Evolutionary conservation across 1,139 yeast species (phyloP).

Genomic region (Schwanniomyces etchellsii): DNA sequence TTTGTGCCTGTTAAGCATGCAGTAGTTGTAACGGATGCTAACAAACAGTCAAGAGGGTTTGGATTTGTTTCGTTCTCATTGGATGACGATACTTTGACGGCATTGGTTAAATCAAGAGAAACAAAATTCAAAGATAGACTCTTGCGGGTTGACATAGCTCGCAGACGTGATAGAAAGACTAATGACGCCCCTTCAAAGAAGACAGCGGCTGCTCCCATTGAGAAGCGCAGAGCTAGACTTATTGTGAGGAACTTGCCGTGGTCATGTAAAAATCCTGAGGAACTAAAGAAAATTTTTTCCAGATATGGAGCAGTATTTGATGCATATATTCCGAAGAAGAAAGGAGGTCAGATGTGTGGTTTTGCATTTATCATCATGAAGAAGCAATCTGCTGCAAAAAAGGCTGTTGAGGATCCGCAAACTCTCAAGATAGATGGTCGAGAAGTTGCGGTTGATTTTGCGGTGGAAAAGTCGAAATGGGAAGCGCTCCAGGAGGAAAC

Average conservation of each 20-base stretch:
- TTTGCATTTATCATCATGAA: conserved; percentile 94
- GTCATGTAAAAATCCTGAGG: conserved; percentile 80
- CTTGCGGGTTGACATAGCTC: conserved; percentile 81
- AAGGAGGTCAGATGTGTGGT: conserved; percentile 88
- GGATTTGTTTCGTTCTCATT: conserved; percentile 90
- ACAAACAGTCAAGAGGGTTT: conserved; percentile 79
- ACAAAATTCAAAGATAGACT: conserved; percentile 59
- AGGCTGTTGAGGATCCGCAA: conserved; percentile 67
- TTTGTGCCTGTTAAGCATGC: conserved; percentile 96
- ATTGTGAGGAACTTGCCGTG: conserved; percentile 92
- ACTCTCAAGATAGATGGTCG: conserved; percentile 86
- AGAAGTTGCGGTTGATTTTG: conserved; percentile 91
- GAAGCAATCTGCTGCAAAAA: conserved; percentile 69
- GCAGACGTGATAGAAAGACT: conserved; percentile 78
- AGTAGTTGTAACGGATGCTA: conserved; percentile 76
- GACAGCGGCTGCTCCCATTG: conserved; percentile 23
- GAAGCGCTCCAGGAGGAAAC: conserved; percentile 36
- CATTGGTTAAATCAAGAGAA: conserved; percentile 64
- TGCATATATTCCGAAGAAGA: conserved; percentile 83
- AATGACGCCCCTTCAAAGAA: conserved; percentile 5
- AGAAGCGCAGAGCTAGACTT: conserved; percentile 74
- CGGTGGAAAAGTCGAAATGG: conserved; percentile 86
- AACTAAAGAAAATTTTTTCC: conserved; percentile 62
- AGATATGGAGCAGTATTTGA: conserved; percentile 85
- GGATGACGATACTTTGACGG: conserved; percentile 79